Conservation (phyloP, 768 basidiomycete species). For the Mrakia gelida region DNA sequence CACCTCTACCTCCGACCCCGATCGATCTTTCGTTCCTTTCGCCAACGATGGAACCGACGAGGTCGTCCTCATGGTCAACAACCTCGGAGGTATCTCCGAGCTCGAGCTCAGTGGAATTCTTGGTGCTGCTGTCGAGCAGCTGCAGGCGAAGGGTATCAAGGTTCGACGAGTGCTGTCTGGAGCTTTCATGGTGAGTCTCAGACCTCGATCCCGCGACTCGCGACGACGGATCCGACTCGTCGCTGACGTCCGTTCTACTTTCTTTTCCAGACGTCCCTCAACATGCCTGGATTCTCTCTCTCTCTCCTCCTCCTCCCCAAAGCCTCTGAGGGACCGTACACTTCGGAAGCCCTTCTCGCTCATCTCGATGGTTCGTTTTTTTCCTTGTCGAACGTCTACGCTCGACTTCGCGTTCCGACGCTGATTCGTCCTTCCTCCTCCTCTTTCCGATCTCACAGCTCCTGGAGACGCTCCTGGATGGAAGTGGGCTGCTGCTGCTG, state of each 20-base stretch:
- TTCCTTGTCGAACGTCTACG: background rate
- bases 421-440: background rate
- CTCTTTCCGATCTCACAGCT: background rate
- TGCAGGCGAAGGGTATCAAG: slow-evolving; percentile 45
- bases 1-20: slow-evolving; percentile 44
- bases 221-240: background rate
- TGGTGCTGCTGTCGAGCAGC: slow-evolving; percentile 35
- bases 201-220: too few species aligned
- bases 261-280: slow-evolving; percentile 42
- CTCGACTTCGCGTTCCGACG: background rate
- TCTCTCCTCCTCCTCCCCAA: slow-evolving; percentile 47
- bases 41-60: slow-evolving; percentile 41
- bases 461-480: slow-evolving; percentile 67
- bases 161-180: slow-evolving; percentile 67
- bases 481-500: slow-evolving; percentile 62
- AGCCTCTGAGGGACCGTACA: slow-evolving; percentile 37
- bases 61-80: slow-evolving; percentile 47
- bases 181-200: slow-evolving; percentile 63
- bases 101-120: slow-evolving; percentile 41
- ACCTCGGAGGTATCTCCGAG: slow-evolving; percentile 44
- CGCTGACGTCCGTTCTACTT: background rate
- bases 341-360: slow-evolving; percentile 42
- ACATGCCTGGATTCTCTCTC: slow-evolving; percentile 47
- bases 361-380: slow-evolving; percentile 40
- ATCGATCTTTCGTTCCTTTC: slow-evolving; percentile 47